Base-by-base conservation (phyloP, 495 filamentous ascomycete species). In the Aspergillus cristatus region DNA sequence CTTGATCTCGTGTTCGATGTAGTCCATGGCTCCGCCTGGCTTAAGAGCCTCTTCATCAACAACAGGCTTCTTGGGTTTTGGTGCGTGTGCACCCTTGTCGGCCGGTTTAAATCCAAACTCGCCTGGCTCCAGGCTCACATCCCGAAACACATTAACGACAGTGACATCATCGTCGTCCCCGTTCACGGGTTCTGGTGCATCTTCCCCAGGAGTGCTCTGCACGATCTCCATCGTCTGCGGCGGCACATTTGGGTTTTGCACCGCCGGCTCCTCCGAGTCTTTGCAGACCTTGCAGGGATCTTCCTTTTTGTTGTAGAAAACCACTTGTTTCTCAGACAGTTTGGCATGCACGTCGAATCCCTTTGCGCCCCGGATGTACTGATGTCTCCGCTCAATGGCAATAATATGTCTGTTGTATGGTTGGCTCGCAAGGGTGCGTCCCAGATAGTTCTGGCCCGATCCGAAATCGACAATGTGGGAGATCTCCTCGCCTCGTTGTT, bases 381-480 rank as follows among this genome's bases (percentile, higher is more conserved):
- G 75, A 34, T 82, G 76, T 48, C 78, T 83, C 46, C 86, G 84
- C 58, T 98, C 91, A 44, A 98, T 83, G 11, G 91, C 91, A 41
- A 96, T 75, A 36, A 97, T 83, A 47, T 86, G 75, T 48, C 78
- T 79, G 44, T 86, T 82, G 55, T 93, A 94, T 1, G 89, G 88
- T 34, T 78, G 68, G 44, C 78, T 83, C 8, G 91, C 90, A 31
- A 98, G 61, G 1, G 85, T 82, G 30, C 91, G 76, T 8, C 91
- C 89, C 1, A 98, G 76, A 53, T 98, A 98, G 48, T 91, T 96
- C 52, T 96, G 91, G 0, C 91, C 91, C 34, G 86, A 93, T 15
- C 91, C 91, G 58, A 95, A 95, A 58, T 98, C 91, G 36, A 96
- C 78, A 39, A 96, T 74, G 63, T 97, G 89, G 1, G 86, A 86